Base-by-base conservation (phyloP, 495 filamentous ascomycete genomes). In the Podospora didyma region DNA sequence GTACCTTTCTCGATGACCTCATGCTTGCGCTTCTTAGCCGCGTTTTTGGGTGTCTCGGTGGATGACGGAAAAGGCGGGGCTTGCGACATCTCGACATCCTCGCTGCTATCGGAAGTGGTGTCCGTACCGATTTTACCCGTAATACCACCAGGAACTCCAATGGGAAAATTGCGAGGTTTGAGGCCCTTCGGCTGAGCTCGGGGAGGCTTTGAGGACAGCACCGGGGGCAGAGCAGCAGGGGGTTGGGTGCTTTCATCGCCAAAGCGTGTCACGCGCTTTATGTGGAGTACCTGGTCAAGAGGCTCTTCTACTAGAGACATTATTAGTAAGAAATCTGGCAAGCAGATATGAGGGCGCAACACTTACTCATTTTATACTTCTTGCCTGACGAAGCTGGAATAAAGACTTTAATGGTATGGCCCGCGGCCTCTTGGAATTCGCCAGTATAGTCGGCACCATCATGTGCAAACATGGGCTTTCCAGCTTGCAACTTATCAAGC, bases 131-230 rank as follows among this genome's bases (percentile, higher is more conserved):
- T 58, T 20, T 56, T 58, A 41, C 52, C 47, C 5, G 31, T 34
- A 3, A 41, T 21, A 10, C 62, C 56, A 22, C 54, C 64, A 5
- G 69, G 58, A 22, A 73, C 73, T 7, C 77, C 77, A 39, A 77
- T 69, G 2, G 77, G 75, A 16, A 63, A 65, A 57, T 68, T 78
- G 35, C 77, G 74, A 46, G 66, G 59, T 61, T 62, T 75, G 24
- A 79, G 65, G n/a, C 70, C 71, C 50, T 71, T 63, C 21, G 77
- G 77, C 50, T 79, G 77, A n/a, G 70, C 62, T 20, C 77, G 68
- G 31, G 74, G 61, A 11, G 68, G 44, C 20, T 64, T 73, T 0
- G 66, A 49, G 6, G 65, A 52, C 0, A 69, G 56, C 14, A 59
- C 47, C 10, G 69, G 58, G 10, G 68, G 49, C 24, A 31, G 3